phyloP scores from a whole-genome alignment of 2,329 filamentous ascomycete species.

The Calonectria pauciramosa region DNA sequence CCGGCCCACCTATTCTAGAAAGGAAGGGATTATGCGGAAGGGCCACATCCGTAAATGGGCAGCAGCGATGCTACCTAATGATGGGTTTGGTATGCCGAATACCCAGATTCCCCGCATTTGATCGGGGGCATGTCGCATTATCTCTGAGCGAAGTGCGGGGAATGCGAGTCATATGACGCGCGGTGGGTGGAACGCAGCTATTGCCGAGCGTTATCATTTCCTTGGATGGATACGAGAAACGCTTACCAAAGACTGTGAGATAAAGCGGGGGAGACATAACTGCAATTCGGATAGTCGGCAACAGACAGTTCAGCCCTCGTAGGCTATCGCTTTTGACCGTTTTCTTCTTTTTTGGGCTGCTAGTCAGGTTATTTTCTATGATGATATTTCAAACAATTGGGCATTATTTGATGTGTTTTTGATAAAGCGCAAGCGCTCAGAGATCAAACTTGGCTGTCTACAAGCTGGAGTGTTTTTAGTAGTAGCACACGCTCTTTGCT shows the following conservation, averaged over 20 bases:
- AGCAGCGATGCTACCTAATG: background rate
- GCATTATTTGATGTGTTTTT: background rate
- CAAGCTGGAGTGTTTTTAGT: background rate
- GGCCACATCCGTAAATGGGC: background rate
- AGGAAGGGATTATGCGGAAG: background rate
- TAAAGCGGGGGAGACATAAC: background rate
- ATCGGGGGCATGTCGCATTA: background rate
- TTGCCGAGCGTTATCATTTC: background rate
- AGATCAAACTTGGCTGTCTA: background rate
- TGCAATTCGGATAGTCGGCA: background rate
- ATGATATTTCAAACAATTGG: background rate
- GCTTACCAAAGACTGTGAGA: no score
- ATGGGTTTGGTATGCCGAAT: background rate
- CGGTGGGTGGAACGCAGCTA: background rate
- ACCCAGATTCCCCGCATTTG: background rate
- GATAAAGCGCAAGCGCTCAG: background rate
- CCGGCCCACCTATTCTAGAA: background rate
- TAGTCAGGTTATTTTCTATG: no score
- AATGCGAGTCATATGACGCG: background rate
- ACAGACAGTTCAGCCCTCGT: background rate
- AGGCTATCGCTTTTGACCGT: background rate
- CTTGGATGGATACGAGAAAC: background rate
- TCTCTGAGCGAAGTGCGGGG: conserved; percentile 2
- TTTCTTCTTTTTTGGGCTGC: no score
- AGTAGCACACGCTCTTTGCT: no score